Percentiles rank a stretch among this genome's conserved stretches.
phyloP scores from a whole-genome alignment of 306 rosid genomes.

The Canavalia gladiata region DNA sequence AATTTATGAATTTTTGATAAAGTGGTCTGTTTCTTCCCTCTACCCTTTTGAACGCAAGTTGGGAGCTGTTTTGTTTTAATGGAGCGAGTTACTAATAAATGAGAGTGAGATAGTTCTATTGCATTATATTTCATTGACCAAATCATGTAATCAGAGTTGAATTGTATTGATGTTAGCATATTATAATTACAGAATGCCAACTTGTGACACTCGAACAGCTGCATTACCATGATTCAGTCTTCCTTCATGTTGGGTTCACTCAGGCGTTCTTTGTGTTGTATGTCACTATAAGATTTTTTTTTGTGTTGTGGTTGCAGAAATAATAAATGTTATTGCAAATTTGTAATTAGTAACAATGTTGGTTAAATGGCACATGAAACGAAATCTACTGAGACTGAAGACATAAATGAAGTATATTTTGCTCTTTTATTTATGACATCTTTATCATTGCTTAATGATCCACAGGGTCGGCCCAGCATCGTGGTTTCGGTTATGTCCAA shows the following conservation, averaged over 20 bases:
- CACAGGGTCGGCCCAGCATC: constrained; percentile 83
- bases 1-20: background rate
- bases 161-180: background rate
- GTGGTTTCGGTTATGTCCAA: constrained; percentile 85
- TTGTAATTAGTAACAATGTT: constrained; percentile 13
- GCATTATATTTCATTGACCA: background rate
- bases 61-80: background rate
- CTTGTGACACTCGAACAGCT: background rate
- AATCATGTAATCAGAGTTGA: background rate
- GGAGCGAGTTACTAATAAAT: background rate
- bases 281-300: background rate
- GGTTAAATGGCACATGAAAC: background rate
- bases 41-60: background rate
- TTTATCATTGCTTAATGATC: constrained; percentile 39
- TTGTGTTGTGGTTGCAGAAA: background rate
- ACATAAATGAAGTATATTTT: background rate
- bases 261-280: background rate
- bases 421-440: background rate
- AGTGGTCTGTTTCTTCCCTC: background rate
- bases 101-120: background rate
- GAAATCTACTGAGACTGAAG: background rate
- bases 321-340: constrained; percentile 3
- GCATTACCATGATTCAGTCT: background rate
- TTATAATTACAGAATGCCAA: background rate
- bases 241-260: background rate